Conservation (phyloP, 257 asterid species). For the Sherardia arvensis region DNA sequence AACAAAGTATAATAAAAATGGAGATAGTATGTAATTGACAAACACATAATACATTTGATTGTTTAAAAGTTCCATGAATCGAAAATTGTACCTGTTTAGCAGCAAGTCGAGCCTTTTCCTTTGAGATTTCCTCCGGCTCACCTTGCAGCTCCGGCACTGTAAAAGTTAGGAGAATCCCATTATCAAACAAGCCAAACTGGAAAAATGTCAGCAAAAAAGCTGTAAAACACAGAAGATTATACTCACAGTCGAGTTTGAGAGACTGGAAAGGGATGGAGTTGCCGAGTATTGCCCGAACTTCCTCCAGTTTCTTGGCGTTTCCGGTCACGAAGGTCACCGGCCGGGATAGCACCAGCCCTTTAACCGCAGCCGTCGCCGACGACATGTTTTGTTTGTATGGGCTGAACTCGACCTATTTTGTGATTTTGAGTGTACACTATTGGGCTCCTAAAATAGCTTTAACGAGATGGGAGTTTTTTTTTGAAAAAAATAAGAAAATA, state of each 20-base stretch:
- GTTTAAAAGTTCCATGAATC: too few relatives aligned
- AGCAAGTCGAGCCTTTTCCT: conserved; percentile 81
- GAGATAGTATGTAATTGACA: background rate
- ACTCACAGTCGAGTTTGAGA: conserved; percentile 61
- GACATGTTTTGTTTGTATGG: conserved; percentile 28
- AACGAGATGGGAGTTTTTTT: too few relatives aligned
- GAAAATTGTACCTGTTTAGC: conserved; percentile 60
- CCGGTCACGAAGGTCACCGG: conserved; percentile 94
- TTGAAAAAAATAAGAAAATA: too few relatives aligned
- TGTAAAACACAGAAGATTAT: background rate
- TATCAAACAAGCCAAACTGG: background rate
- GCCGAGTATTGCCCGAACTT: conserved; percentile 73
- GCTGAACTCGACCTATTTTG: background rate
- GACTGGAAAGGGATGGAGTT: conserved; percentile 82
- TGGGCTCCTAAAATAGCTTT: background rate
- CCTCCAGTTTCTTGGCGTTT: conserved; percentile 89
- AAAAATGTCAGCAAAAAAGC: background rate
- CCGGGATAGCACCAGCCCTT: conserved; percentile 42
- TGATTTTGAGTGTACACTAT: background rate
- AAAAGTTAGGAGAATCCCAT: background rate
- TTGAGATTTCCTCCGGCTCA: conserved; percentile 91
- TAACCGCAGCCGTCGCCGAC: conserved; percentile 30
- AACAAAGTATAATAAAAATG: too few relatives aligned
- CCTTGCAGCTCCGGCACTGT: conserved; percentile 95
- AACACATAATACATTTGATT: background rate